These are phyloP conservation scores for Coemansia sp. DNA, from an alignment of 192 early-diverging fungal genomes.

Conservation along the genomic window DNA sequence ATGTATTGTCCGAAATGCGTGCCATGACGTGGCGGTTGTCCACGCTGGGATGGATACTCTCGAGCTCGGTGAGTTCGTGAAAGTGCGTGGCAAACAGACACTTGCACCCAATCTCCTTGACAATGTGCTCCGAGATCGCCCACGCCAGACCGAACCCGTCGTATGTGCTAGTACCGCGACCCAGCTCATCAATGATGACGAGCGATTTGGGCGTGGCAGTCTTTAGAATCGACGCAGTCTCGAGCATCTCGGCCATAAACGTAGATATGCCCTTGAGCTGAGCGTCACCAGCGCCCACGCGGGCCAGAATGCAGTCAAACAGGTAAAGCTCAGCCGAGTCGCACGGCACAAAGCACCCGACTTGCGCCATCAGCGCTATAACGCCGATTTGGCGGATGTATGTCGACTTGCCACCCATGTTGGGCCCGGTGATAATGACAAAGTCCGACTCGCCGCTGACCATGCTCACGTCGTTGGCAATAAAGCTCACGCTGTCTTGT, in stretches of 20 bases:
- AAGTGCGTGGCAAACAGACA: conserved; percentile 97
- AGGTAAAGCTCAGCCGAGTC: conserved; percentile 66
- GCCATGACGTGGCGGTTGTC: conserved; percentile 90
- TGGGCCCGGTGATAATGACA: conserved; percentile 92
- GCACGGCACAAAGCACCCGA: conserved; percentile 93
- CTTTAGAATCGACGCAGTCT: conserved; percentile 87
- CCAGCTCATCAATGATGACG: conserved; percentile 94
- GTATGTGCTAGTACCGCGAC: conserved; percentile 96
- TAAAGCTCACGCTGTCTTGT: conserved; percentile 88
- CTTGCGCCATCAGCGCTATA: conserved; percentile 90
- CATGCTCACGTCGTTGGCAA: conserved; percentile 88
- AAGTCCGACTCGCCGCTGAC: conserved; percentile 69
- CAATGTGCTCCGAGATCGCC: conserved; percentile 82
- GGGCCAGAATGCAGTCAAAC: conserved; percentile 84
- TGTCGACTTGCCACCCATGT: conserved; percentile 99
- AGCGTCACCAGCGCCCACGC: conserved; percentile 93
- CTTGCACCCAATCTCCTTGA: conserved; percentile 67
- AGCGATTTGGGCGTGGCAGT: conserved; percentile 79
- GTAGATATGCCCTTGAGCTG: conserved; percentile 92
- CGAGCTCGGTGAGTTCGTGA: conserved; percentile 89
- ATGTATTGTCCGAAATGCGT: conserved; percentile 37
- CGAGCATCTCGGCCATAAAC: conserved; percentile 95
- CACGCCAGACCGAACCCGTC: conserved; percentile 98
- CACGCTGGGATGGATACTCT: conserved; percentile 65
- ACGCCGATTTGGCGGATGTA: conserved; percentile 95